These are phyloP conservation scores for Spathaspora arborariae DNA, from an alignment of 805 yeast species.

Conservation along the genomic window DNA sequence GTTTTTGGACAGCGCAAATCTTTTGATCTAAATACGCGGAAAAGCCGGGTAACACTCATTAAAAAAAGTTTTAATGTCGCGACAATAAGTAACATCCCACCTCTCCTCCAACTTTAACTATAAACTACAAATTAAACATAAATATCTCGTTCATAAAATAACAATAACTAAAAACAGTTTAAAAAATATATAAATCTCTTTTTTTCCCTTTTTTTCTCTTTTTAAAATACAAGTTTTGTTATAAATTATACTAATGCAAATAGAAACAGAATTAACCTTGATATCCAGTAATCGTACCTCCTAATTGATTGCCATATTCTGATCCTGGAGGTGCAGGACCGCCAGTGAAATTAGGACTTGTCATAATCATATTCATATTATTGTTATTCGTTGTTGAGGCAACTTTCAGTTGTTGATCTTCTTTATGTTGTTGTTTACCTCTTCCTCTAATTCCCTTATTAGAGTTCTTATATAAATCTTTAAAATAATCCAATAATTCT, in stretches of 20 bases:
- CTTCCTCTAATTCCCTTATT: conserved; percentile 91
- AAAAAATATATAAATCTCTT: too few relatives aligned
- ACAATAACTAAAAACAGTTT: too few relatives aligned
- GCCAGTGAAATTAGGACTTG: conserved; percentile 2
- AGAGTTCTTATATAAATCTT: conserved; percentile 78
- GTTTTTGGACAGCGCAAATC: background rate
- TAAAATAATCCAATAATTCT: conserved; percentile 71
- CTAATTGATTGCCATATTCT: conserved; percentile 2
- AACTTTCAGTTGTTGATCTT: background rate
- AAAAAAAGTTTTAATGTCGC: too few relatives aligned
- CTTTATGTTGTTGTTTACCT: conserved; percentile 45
- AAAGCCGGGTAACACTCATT: background rate
- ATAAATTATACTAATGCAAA: background rate
- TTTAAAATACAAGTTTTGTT: background rate
- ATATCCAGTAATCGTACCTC: conserved; percentile 1
- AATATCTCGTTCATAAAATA: too few relatives aligned
- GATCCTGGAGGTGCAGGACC: background rate
- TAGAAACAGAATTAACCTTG: background rate
- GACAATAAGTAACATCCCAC: too few relatives aligned
- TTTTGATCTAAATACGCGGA: background rate
- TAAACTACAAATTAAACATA: background rate
- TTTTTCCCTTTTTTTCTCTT: background rate
- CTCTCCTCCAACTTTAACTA: background rate
- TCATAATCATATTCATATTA: background rate
- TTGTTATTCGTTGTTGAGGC: background rate